Base-by-base conservation (phyloP, 2,329 filamentous ascomycete species). In the Scedosporium apiospermum region DNA sequence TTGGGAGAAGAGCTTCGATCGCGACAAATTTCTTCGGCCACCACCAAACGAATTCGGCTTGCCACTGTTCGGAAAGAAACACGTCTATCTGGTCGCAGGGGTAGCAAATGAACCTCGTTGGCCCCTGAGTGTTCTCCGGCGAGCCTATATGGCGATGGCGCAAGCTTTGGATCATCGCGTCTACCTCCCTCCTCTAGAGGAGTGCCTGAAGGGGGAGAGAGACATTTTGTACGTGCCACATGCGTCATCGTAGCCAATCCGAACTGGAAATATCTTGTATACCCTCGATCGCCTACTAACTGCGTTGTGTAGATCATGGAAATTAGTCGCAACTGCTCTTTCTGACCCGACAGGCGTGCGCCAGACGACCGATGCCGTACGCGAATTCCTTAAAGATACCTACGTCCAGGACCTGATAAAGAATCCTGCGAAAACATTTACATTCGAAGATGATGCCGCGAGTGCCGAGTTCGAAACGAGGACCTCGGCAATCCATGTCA, bases 181-280 rank as follows among this genome's bases (percentile, higher is more conserved):
- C 73, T 95, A 93, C 78, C 89, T 96, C 71, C 91, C 93, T 71
- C 86, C 91, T 71, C 82, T 97, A 75, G 89, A 91, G 76, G 87
- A 89, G 73, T 96, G 91, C 77, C 82, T 98, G 71, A 88, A 85
- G 69, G 90, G 91, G 77, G 87, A 93, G 74, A 84, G 84, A 70
- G 83, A 88, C 72, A 81, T 97, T 70, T 82, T 96, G 89, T 96
- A 82, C 73, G 87, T 81, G 66, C 60, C n/a, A 34, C 21, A 26
- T 58, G 38, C 60, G 18, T 26, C 34, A 51, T 38, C 14, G 38
- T 4, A 21, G n/a, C 61, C 34, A 18, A 30, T 41, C 23, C n/a
- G 9, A 21, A 34, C 9, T 26, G 16, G 21, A 42, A 2, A 3
- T 57, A 16, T 23, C 10, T 4, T 30, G 14, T 23, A 23, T 57